Conservation (phyloP, 78 protist species). For the Ministeria vibrans region DNA sequence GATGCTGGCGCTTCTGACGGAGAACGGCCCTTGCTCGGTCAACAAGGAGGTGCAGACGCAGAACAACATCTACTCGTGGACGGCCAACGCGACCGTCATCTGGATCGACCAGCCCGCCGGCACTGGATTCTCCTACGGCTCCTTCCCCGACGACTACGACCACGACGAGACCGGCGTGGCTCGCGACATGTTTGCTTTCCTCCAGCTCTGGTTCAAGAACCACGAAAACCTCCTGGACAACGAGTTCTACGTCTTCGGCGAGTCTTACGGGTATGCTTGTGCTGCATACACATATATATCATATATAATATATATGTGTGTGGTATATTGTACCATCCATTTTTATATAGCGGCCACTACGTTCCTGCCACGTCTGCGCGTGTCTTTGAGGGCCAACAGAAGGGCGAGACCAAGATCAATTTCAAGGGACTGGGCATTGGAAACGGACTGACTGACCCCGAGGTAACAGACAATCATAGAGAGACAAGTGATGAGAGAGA, state of each 20-base stretch:
- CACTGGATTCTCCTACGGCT: constrained; percentile 46
- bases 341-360: constrained; percentile 41
- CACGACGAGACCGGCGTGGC: constrained; percentile 31
- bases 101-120: constrained; percentile 60
- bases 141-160: not conserved
- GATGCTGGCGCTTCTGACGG: constrained; percentile 22
- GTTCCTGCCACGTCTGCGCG: constrained; percentile 28
- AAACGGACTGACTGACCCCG: constrained; percentile 61
- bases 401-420: not conserved
- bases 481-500: too few relatives aligned
- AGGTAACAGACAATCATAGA: too few relatives aligned
- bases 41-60: not conserved
- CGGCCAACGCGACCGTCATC: constrained; percentile 37
- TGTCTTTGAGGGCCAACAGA: not conserved
- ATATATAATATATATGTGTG: not conserved
- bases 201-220: constrained; percentile 21
- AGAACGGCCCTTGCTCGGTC: constrained; percentile 45
- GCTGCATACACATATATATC: not conserved
- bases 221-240: not conserved
- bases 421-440: constrained; percentile 42
- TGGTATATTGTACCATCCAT: not conserved
- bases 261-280: constrained; percentile 41
- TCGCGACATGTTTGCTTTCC: constrained; percentile 51
- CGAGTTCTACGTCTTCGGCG: constrained; percentile 48
- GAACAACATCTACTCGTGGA: constrained; percentile 38